Evolutionary conservation across 192 early-diverging fungal genomes (phyloP).

Genomic region (Allomyces javanicus): DNA sequence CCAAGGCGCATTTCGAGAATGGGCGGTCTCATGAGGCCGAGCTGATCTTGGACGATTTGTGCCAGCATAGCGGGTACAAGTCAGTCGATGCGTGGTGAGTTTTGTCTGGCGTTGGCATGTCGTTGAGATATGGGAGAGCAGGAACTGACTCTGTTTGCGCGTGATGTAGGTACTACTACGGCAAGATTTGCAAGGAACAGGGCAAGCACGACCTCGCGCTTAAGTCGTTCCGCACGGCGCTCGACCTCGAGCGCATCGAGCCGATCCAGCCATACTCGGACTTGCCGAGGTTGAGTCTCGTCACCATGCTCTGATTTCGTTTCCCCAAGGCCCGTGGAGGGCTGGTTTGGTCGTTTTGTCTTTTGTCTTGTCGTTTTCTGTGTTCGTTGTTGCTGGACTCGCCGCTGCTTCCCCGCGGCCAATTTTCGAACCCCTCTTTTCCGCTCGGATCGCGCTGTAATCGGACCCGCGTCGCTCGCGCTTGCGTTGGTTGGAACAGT

Average conservation of each 20-base stretch:
- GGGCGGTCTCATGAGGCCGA: neutral
- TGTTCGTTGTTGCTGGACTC: too few relatives aligned
- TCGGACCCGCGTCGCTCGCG: too few relatives aligned
- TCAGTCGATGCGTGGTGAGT: neutral
- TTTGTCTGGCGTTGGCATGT: neutral
- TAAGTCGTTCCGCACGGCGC: neutral
- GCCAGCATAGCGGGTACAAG: neutral
- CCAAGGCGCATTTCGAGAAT: neutral
- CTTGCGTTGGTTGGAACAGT: too few relatives aligned
- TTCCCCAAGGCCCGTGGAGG: too few relatives aligned
- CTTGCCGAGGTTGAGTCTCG: neutral
- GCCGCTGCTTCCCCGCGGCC: too few relatives aligned
- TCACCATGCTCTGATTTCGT: neutral
- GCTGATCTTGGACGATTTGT: neutral
- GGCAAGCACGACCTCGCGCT: neutral
- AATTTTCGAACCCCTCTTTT: too few relatives aligned
- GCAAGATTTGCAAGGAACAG: neutral
- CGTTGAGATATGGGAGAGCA: too few relatives aligned
- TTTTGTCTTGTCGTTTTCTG: too few relatives aligned
- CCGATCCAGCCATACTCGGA: neutral
- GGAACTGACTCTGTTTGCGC: too few relatives aligned
- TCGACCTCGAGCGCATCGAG: neutral
- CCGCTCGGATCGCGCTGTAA: too few relatives aligned
- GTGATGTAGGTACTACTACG: neutral
- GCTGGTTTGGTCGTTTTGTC: too few relatives aligned